phyloP scores from a whole-genome alignment of 148 eudicot species.

The Spergularia bocconei region DNA sequence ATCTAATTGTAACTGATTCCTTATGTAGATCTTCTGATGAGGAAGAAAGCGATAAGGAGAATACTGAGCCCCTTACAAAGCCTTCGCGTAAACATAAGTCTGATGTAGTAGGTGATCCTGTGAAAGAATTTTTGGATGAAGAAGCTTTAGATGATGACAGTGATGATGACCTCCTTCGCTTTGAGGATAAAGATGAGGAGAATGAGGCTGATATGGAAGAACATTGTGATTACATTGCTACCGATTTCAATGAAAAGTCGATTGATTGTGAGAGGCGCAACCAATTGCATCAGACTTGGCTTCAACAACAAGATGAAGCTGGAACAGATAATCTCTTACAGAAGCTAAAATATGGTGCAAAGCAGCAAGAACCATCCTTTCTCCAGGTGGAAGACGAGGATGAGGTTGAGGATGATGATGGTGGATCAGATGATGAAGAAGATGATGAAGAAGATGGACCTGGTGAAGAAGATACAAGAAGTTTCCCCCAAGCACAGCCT shows the following conservation, averaged over 20 bases:
- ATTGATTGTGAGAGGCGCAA: constrained; percentile 61
- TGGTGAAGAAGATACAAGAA: constrained; percentile 39
- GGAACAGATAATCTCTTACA: constrained; percentile 80
- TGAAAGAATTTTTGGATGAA: constrained; percentile 79
- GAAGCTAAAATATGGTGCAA: constrained; percentile 53
- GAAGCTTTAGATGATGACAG: constrained; percentile 94
- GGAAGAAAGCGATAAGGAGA: constrained; percentile 83
- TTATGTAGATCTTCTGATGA: constrained; percentile 62
- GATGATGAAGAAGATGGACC: constrained; percentile 37
- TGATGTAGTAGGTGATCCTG: constrained; percentile 69
- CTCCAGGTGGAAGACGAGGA: constrained; percentile 39
- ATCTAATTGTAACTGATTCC: constrained; percentile 9
- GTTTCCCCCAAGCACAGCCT: constrained; percentile 14
- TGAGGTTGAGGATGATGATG: constrained; percentile 34
- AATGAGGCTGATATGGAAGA: constrained; percentile 60
- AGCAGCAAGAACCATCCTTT: constrained; percentile 37
- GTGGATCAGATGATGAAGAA: constrained; percentile 22
- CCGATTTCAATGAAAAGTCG: constrained; percentile 63
- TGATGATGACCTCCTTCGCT: constrained; percentile 60
- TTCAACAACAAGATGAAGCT: constrained; percentile 87
- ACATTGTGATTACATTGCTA: constrained; percentile 64
- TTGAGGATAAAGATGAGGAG: constrained; percentile 64
- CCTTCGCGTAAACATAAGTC: constrained; percentile 26
- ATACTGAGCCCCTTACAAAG: constrained; percentile 38
- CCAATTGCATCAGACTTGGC: constrained; percentile 90